phyloP scores from a whole-genome alignment of 148 eudicot genomes.

The Cornus controversa region DNA sequence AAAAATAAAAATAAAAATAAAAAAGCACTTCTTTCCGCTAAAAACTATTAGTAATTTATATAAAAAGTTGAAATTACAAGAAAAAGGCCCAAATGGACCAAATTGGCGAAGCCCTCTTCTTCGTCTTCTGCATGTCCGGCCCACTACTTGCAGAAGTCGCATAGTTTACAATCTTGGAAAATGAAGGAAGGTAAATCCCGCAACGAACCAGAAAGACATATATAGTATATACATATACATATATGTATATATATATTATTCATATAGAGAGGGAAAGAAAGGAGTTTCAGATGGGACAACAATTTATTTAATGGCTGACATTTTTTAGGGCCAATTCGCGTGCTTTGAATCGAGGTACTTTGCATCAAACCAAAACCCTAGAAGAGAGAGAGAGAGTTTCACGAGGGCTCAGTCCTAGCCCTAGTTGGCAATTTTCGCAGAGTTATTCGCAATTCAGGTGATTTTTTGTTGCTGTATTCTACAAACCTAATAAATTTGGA shows the following conservation, averaged over 20 bases:
- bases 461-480: not conserved
- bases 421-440: conserved; percentile 12
- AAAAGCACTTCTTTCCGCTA: too few species aligned
- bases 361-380: conserved; percentile 38
- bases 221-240: not conserved
- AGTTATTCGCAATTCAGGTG: conserved; percentile 23
- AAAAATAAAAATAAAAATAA: too few species aligned
- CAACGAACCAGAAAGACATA: conserved; percentile 20
- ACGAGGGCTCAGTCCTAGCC: not conserved
- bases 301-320: not conserved
- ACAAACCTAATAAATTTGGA: conserved; percentile 27
- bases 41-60: too few species aligned
- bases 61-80: not conserved
- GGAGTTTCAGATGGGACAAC: not conserved
- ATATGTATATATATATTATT: not conserved
- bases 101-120: conserved; percentile 15
- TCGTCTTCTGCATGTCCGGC: conserved; percentile 33
- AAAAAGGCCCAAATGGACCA: conserved; percentile 17
- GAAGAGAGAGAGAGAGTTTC: conserved; percentile 8
- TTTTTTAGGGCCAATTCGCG: conserved; percentile 10
- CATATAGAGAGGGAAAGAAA: not conserved
- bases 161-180: not conserved
- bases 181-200: conserved; percentile 7
- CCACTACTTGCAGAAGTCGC: conserved; percentile 26
- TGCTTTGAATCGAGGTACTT: conserved; percentile 23